phyloP scores from a whole-genome alignment of 1,139 yeast genomes.

The Wickerhamomyces sp. region DNA sequence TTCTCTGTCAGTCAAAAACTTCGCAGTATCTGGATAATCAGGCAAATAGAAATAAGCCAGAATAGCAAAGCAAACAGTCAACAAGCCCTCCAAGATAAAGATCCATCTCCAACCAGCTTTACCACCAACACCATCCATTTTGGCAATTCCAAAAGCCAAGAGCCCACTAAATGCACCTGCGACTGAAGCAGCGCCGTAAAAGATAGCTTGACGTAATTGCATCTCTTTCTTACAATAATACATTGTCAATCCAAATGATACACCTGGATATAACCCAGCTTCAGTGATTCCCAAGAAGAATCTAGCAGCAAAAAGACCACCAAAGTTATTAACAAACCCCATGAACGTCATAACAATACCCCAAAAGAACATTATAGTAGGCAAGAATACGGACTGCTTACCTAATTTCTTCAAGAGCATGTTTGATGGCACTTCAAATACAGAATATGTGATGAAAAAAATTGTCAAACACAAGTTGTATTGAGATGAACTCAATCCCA shows the following conservation, averaged over 20 bases:
- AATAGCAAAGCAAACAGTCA: slow-evolving; percentile 45
- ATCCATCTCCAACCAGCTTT: slow-evolving; percentile 54
- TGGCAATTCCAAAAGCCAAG: slow-evolving; percentile 34
- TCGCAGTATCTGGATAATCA: slow-evolving; percentile 42
- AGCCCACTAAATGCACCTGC: slow-evolving; percentile 51
- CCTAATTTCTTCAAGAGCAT: slow-evolving; percentile 33
- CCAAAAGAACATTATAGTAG: slow-evolving; percentile 47
- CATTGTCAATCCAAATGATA: slow-evolving; percentile 35
- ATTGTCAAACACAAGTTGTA: slow-evolving; percentile 51
- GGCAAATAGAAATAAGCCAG: slow-evolving; percentile 43
- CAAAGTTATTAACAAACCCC: slow-evolving; percentile 36
- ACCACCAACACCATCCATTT: slow-evolving; percentile 31
- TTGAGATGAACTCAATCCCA: slow-evolving; percentile 41
- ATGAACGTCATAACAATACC: slow-evolving; percentile 44
- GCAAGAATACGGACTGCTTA: slow-evolving; percentile 40
- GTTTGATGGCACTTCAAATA: slow-evolving; percentile 51
- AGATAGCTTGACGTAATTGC: slow-evolving; percentile 41
- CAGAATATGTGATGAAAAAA: slow-evolving; percentile 50
- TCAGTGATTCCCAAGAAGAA: slow-evolving; percentile 52
- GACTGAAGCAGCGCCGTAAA: slow-evolving; percentile 46
- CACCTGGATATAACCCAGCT: slow-evolving; percentile 53
- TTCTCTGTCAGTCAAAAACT: slow-evolving; percentile 44
- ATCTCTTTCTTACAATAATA: slow-evolving; percentile 46
- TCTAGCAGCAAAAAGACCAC: slow-evolving; percentile 41
- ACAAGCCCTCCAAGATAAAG: slow-evolving; percentile 51